Base-by-base conservation (phyloP, 2,329 filamentous ascomycete species). In the Amylocarpus encephaloides region DNA sequence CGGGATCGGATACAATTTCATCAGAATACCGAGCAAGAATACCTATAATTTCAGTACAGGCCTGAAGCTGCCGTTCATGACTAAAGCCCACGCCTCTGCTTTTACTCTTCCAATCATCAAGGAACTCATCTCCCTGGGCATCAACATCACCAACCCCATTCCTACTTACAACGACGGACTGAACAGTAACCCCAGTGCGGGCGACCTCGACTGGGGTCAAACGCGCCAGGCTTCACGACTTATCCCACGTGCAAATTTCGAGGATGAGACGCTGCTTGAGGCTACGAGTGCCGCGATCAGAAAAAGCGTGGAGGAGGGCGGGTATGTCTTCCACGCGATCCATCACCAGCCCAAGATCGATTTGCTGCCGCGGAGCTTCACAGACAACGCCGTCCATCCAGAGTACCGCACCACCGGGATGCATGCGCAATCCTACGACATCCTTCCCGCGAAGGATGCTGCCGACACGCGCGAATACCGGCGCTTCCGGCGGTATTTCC, bases 391-490 rank as follows among this genome's bases (percentile, higher is more conserved):
- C 5, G 53, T 59, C 15, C 53, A 56, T 16, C 51, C 53, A 2
- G 50, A 50, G 6, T 56, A 50, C 35, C 53, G 57, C 10, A 40
- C 45, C 10, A 43, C 53, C 10, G 39, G 43, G 15, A 54, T 57
- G 48, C 55, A 57, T 30, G 49, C 48, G 1, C 46, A 51, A 12
- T 19, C 39, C 9, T 57, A 45, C 16, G 52, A 57, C 16, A 13
- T 13, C 7, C 10, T n/a, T 15, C 65, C 75, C 1, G 62, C 78
- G 1, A 26, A 26, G 7, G 22, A 26, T 7, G 19, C 0, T 18
- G 36, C 32, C 5, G 1, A 69, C 74, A 46, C 65, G 76, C 3
- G 62, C 66, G 5, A 67, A 76, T 7, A 73, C 75, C 0, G 59
- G 65, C 0, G 43, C 5, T 43, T 39, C 35, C 10, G 42, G 32